These are phyloP conservation scores for Biscogniauxia mediterranea DNA, from an alignment of 2,329 filamentous ascomycete species.

Conservation along the genomic window DNA sequence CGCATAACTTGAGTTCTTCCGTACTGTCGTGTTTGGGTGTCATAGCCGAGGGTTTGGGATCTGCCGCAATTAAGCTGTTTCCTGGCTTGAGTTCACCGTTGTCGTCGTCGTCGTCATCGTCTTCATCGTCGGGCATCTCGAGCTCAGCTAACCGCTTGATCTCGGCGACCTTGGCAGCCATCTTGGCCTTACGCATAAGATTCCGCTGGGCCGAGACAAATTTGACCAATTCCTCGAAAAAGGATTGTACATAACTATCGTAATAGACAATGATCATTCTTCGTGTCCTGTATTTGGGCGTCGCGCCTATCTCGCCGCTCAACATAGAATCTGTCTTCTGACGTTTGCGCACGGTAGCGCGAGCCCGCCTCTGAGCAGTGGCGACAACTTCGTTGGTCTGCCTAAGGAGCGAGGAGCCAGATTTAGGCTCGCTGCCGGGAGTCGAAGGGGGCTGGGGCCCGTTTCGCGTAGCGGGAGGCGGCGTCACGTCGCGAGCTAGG, in stretches of 20 bases:
- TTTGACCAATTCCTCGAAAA: slow-evolving; percentile 79
- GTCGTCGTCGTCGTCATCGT: slow-evolving; percentile 35
- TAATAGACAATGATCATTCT: slow-evolving; percentile 88
- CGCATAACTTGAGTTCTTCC: slow-evolving; percentile 35
- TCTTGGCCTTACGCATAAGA: slow-evolving; percentile 81
- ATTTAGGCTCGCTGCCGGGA: slow-evolving; percentile 35
- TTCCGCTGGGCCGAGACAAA: slow-evolving; percentile 79
- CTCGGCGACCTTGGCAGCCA: slow-evolving; percentile 71
- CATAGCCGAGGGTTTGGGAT: slow-evolving; percentile 11
- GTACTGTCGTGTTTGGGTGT: slow-evolving; percentile 11
- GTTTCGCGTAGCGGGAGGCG: slow-evolving; percentile 18
- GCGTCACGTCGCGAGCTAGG: slow-evolving; percentile 8
- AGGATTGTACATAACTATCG: slow-evolving; percentile 79
- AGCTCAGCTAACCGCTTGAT: slow-evolving; percentile 60
- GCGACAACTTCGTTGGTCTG: slow-evolving; percentile 46
- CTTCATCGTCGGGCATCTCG: slow-evolving; percentile 53
- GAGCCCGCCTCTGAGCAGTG: slow-evolving; percentile 44
- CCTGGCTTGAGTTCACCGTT: slow-evolving; percentile 30
- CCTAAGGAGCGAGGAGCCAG: slow-evolving; percentile 36
- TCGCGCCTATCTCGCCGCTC: slow-evolving; percentile 43
- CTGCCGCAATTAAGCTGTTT: slow-evolving; percentile 24
- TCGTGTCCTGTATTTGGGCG: slow-evolving; percentile 63
- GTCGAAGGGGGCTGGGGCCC: slow-evolving; percentile 29
- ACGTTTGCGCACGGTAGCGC: slow-evolving; percentile 49
- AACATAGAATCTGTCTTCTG: slow-evolving; percentile 51